These are phyloP conservation scores for Aspergillus uvarum DNA, from an alignment of 2,329 filamentous ascomycete species.

Conservation along the genomic window DNA sequence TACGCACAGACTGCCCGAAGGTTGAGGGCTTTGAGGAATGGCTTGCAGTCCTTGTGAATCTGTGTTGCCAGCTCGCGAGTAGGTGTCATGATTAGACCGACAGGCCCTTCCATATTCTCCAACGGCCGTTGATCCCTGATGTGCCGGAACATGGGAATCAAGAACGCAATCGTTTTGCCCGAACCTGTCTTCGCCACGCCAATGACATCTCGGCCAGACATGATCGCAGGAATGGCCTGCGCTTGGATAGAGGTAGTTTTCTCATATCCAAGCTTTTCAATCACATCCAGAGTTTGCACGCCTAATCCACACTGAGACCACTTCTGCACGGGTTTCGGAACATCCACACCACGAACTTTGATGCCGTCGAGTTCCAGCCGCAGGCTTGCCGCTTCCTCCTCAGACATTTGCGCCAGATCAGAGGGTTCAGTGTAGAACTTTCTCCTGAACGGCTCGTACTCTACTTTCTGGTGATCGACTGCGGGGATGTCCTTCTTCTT, in stretches of 20 bases:
- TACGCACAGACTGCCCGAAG: slow-evolving; percentile 90
- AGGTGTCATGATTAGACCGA: slow-evolving; percentile 87
- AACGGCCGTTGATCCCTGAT: slow-evolving; percentile 89
- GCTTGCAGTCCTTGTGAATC: slow-evolving; percentile 91
- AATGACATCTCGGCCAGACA: slow-evolving; percentile 94
- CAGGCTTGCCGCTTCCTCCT: slow-evolving; percentile 78
- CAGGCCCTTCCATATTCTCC: slow-evolving; percentile 79
- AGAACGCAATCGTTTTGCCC: slow-evolving; percentile 93
- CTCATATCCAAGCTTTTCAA: slow-evolving; percentile 78
- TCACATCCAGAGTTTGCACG: slow-evolving; percentile 80
- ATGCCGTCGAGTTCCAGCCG: slow-evolving; percentile 91
- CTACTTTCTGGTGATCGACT: slow-evolving; percentile 81
- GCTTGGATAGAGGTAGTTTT: slow-evolving; percentile 91
- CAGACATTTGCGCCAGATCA: slow-evolving; percentile 78
- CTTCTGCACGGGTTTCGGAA: slow-evolving; percentile 91
- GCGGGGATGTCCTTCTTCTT: slow-evolving; percentile 96
- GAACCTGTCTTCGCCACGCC: slow-evolving; percentile 97
- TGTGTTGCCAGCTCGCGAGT: slow-evolving; percentile 92
- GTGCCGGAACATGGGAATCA: slow-evolving; percentile 95
- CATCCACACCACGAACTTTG: slow-evolving; percentile 83
- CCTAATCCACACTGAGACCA: slow-evolving; percentile 95
- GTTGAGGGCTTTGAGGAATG: slow-evolving; percentile 82
- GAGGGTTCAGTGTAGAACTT: slow-evolving; percentile 91
- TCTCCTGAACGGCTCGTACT: slow-evolving; percentile 84
- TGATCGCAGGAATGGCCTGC: slow-evolving; percentile 90